A percentile compares a stretch with the other conserved stretches of the same genome.
phyloP scores from a whole-genome alignment of 208 protist genomes.

The Angomonas ambiguus region DNA sequence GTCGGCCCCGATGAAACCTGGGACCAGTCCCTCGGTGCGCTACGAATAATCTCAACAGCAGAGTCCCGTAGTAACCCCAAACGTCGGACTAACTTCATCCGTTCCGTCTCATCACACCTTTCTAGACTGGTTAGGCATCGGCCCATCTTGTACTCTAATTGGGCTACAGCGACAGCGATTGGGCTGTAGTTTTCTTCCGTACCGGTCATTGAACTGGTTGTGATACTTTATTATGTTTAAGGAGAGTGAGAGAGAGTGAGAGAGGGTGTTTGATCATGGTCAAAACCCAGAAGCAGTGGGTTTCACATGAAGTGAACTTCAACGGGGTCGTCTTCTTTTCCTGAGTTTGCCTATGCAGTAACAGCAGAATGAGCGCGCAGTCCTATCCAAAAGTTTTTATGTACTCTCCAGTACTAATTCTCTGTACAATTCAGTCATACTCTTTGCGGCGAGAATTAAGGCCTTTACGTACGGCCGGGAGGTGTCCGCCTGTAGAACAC shows the following conservation, averaged over 20 bases:
- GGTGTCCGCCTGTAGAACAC: constrained; percentile 42
- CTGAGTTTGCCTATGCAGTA: too few species aligned
- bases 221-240: background rate
- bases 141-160: background rate
- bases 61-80: background rate
- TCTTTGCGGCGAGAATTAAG: constrained; percentile 23
- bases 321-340: too few species aligned
- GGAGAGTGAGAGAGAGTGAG: background rate
- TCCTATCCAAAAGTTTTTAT: too few species aligned
- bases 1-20: too few species aligned
- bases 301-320: too few species aligned
- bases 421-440: background rate
- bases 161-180: background rate
- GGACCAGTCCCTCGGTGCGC: too few species aligned
- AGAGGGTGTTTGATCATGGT: background rate
- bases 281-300: too few species aligned
- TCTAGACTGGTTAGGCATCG: constrained; percentile 7
- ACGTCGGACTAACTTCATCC: background rate
- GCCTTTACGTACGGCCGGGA: constrained; percentile 23
- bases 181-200: background rate
- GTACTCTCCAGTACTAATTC: background rate
- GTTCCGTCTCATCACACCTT: constrained; percentile 6
- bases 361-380: too few species aligned
- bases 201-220: background rate
- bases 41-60: too few species aligned